Conservation (phyloP, 805 yeast genomes). For the Maudiozyma pseudohumilis region DNA sequence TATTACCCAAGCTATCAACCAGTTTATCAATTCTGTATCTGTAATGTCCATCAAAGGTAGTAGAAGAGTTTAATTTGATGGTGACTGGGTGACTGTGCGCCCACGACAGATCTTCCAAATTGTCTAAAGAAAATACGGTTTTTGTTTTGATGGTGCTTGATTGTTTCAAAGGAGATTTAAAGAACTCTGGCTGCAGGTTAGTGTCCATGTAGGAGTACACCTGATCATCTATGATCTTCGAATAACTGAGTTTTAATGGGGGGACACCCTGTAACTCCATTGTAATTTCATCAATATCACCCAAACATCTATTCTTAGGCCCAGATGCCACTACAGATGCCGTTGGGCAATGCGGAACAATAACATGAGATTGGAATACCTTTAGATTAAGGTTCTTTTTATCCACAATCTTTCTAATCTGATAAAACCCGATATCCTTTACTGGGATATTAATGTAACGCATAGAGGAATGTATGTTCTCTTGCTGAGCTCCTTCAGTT, state of each 20-base stretch:
- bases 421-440: slow-evolving; percentile 65
- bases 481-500: background rate
- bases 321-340: slow-evolving; percentile 43
- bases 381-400: slow-evolving; percentile 50
- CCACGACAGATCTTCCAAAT: slow-evolving; percentile 35
- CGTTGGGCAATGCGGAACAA: slow-evolving; percentile 69
- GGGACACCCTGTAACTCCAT: slow-evolving; percentile 65
- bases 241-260: slow-evolving; percentile 56
- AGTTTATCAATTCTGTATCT: slow-evolving; percentile 48
- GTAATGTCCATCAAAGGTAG: slow-evolving; percentile 41
- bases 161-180: slow-evolving; percentile 39
- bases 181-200: slow-evolving; percentile 41
- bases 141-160: slow-evolving; percentile 9
- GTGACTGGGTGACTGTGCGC: slow-evolving; percentile 35
- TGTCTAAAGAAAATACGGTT: slow-evolving; percentile 23
- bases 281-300: slow-evolving; percentile 41
- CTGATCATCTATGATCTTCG: slow-evolving; percentile 34
- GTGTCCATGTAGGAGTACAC: slow-evolving; percentile 29
- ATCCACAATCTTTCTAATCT: slow-evolving; percentile 58
- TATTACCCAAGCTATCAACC: slow-evolving; percentile 60
- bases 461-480: slow-evolving; percentile 25
- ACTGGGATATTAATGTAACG: slow-evolving; percentile 59
- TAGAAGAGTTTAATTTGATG: slow-evolving; percentile 35
- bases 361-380: slow-evolving; percentile 48
- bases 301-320: slow-evolving; percentile 49